phyloP scores from a whole-genome alignment of 805 yeast genomes.

The Wickerhamiella bombiphila region DNA sequence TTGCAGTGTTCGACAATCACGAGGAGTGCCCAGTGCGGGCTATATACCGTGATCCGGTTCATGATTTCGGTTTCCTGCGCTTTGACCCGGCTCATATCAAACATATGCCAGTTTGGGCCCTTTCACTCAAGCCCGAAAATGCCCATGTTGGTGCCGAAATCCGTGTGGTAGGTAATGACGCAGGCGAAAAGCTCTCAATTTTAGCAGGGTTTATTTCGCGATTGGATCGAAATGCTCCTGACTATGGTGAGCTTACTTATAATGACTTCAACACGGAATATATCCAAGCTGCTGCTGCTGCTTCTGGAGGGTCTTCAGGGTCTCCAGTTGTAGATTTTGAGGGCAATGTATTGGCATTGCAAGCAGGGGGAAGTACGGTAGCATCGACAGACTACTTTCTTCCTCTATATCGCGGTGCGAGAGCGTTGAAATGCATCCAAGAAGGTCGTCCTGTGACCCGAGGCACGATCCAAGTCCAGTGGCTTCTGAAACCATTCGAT shows the following conservation, averaged over 20 bases:
- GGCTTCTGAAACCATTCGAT: slow-evolving; percentile 76
- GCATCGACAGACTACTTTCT: slow-evolving; percentile 88
- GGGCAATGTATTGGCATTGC: slow-evolving; percentile 79
- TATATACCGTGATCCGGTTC: slow-evolving; percentile 84
- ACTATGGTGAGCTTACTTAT: slow-evolving; percentile 74
- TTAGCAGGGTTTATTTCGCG: slow-evolving; percentile 73
- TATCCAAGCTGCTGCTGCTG: slow-evolving; percentile 91
- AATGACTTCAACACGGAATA: slow-evolving; percentile 90
- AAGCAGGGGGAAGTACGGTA: slow-evolving; percentile 86
- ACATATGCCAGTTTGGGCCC: slow-evolving; percentile 55
- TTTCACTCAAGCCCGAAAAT: slow-evolving; percentile 60
- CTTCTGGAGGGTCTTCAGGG: slow-evolving; percentile 92
- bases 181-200: slow-evolving; percentile 85
- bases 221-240: slow-evolving; percentile 87
- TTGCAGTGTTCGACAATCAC: slow-evolving; percentile 84
- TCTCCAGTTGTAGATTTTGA: slow-evolving; percentile 88
- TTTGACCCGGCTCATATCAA: slow-evolving; percentile 60
- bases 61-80: slow-evolving; percentile 80
- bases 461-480: slow-evolving; percentile 86
- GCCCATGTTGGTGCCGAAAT: slow-evolving; percentile 89
- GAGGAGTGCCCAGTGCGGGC: slow-evolving; percentile 83
- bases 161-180: slow-evolving; percentile 91
- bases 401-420: slow-evolving; percentile 67
- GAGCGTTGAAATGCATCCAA: slow-evolving; percentile 71
- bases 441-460: slow-evolving; percentile 46